These are phyloP conservation scores for Nicotiana tomentosiformis DNA, from an alignment of 257 asterid species.

Conservation along the genomic window DNA sequence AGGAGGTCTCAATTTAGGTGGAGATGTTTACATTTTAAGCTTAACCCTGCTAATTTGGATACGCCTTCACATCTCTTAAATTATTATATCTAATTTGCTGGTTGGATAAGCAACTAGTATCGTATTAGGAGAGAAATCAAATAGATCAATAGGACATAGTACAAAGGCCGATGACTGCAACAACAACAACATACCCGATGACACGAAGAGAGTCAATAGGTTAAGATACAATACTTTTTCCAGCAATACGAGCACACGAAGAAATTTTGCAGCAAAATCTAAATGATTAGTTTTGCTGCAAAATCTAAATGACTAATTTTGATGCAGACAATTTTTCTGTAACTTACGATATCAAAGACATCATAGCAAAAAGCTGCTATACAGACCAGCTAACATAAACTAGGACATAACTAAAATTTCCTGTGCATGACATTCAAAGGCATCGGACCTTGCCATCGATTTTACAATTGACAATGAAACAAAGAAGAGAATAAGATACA, in stretches of 20 bases:
- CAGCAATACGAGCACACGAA: neutral
- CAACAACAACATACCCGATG: too few species aligned
- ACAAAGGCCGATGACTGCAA: too few species aligned
- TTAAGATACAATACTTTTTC: neutral
- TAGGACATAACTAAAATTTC: neutral
- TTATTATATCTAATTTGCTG: too few species aligned
- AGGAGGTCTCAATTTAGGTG: too few species aligned
- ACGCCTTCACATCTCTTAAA: too few species aligned
- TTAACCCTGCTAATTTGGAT: too few species aligned
- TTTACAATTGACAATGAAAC: slow-evolving; percentile 11
- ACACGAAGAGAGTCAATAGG: neutral
- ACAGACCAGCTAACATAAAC: neutral
- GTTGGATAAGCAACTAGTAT: too few species aligned
- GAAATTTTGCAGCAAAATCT: neutral
- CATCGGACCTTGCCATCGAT: slow-evolving; percentile 1
- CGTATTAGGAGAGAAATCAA: too few species aligned
- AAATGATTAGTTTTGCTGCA: neutral
- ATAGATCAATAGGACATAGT: too few species aligned
- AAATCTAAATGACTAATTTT: neutral
- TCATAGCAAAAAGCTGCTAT: neutral
- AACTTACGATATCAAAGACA: neutral
- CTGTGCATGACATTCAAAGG: neutral
- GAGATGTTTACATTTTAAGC: too few species aligned
- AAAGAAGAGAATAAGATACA: neutral
- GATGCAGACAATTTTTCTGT: neutral